Base-by-base conservation (phyloP, 768 basidiomycete species). In the Thelephora ganbajun region DNA sequence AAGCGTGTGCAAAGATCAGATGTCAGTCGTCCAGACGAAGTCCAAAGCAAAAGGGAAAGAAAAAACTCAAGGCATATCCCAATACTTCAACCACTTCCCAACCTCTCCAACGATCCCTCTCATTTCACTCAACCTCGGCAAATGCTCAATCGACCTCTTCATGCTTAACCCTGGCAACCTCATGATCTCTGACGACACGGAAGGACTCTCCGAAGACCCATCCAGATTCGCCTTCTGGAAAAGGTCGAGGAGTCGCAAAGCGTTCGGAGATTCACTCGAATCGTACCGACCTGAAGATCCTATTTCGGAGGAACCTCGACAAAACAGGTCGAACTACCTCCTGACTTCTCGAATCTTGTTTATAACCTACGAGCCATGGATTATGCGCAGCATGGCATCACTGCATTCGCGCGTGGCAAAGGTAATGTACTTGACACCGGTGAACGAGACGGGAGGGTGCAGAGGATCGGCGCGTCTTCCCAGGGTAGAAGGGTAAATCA, bases 371-470 rank as follows among this genome's bases (percentile, higher is more conserved):
- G 96, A 99, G 56, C 96, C 96, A 0, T 99, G 96, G 56, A 74
- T 99, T 48, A 91, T 98, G 89, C 98, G 96, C 62, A 78, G 81
- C 56, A 99, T 99, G 96, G 89, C 92, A 1, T 66, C 98, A 18
- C 67, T 97, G 6, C 96, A 99, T 63, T 92, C 88, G 1, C 77
- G 96, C n/a, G 89, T 97, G 48, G 83, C 84, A 56, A 80, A 91
- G 51, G 74, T 98, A 5, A 73, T 88, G 59, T 79, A 81, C 58
- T 59, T 97, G 33, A 59, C 75, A 20, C 76, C 83, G 0, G 87
- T 86, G 78, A 64, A 70, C 0, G 65, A 71, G 46, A 93, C 90
- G 0, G 94, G 96, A 22, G 94, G 93, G 0, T 91, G 89, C 51
- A 89, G 92, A 11, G 76, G 87, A 23, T 59, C 71, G 11, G 71